A percentile compares a stretch with the other conserved stretches of the same genome.
phyloP scores from a whole-genome alignment of 2,329 filamentous ascomycete genomes.

The Macrophomina tecta region DNA sequence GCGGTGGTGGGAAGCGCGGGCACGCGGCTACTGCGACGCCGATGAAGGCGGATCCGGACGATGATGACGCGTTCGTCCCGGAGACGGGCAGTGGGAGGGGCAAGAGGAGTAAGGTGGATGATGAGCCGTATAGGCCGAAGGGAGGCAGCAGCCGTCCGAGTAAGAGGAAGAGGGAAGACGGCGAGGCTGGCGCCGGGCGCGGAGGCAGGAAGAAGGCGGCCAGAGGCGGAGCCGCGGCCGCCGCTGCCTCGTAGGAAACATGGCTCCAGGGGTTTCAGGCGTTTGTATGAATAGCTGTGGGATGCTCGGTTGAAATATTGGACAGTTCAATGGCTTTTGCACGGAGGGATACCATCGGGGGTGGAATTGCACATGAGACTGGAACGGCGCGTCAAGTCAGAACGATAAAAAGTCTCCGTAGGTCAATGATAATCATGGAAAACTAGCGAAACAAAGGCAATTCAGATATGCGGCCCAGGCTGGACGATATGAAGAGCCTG shows the following conservation, averaged over 20 bases:
- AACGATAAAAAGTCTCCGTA: background rate
- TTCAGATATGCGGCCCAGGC: no score
- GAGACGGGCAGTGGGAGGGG: slow-evolving; percentile 42
- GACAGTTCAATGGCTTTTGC: background rate
- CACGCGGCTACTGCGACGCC: slow-evolving; percentile 43
- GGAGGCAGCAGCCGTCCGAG: slow-evolving; percentile 51
- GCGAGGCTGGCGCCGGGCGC: slow-evolving; percentile 32
- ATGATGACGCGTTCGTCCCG: slow-evolving; percentile 47
- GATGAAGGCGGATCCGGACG: slow-evolving; percentile 46
- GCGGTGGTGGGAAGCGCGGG: slow-evolving; percentile 37
- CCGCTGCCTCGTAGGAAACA: background rate
- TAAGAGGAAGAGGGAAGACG: slow-evolving; percentile 53
- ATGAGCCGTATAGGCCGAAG: slow-evolving; percentile 54
- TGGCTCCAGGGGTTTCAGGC: background rate
- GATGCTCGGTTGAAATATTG: background rate
- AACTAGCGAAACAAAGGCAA: no score
- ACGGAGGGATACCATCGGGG: slow-evolving; percentile 16
- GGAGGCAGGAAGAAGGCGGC: slow-evolving; percentile 26
- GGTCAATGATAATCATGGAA: no score
- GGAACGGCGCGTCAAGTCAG: background rate
- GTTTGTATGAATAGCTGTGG: slow-evolving; percentile 1
- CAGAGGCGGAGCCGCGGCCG: slow-evolving; percentile 16
- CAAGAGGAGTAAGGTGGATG: slow-evolving; percentile 42
- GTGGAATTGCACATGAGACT: background rate
- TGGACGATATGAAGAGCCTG: no score